phyloP scores from a whole-genome alignment of 495 filamentous ascomycete genomes.

The Recurvomyces mirabilis region DNA sequence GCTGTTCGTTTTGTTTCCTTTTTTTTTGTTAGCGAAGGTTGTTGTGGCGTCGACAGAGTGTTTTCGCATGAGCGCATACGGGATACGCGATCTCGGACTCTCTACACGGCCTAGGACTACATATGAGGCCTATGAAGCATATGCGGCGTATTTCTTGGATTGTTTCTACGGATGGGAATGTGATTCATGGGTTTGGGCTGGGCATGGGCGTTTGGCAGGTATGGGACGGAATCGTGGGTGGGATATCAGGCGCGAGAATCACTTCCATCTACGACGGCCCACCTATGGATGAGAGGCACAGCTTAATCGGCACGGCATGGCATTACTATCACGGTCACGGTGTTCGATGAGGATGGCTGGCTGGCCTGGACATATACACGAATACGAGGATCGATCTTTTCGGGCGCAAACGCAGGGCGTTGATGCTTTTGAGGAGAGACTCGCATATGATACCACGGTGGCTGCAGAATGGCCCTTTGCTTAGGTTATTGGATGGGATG shows the following conservation, averaged over 20 bases:
- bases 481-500: too few species aligned
- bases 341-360: background rate
- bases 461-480: background rate
- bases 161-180: background rate
- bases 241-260: background rate
- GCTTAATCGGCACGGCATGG: background rate
- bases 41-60: too few species aligned
- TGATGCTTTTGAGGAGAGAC: too few species aligned
- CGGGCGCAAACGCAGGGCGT: too few species aligned
- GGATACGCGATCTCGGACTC: background rate
- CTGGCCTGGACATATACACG: too few species aligned
- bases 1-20: background rate
- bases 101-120: background rate
- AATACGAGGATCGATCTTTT: too few species aligned
- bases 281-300: background rate
- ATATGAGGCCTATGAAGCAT: background rate
- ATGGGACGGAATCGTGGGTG: too few species aligned
- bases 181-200: background rate
- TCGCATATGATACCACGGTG: background rate
- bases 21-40: too few species aligned
- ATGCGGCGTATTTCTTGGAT: background rate
- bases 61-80: background rate
- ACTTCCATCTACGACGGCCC: background rate
- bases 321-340: background rate
- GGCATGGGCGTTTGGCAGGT: background rate